phyloP scores from a whole-genome alignment of 2,329 filamentous ascomycete species.

The Colletotrichum sp. region DNA sequence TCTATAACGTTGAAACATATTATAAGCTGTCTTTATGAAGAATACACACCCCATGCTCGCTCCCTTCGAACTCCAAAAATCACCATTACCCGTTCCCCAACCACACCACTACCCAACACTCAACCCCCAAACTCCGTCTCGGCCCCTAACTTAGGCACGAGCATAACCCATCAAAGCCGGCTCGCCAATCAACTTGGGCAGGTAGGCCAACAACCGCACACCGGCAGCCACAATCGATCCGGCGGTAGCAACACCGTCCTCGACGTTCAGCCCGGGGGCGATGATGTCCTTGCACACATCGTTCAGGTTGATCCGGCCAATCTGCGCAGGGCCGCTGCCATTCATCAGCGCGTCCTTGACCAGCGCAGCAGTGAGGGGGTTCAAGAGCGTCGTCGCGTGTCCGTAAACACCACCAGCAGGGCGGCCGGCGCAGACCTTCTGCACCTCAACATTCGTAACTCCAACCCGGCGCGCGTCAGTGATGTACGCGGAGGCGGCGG shows the following conservation, averaged over 20 bases:
- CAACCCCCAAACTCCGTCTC: neutral
- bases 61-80: neutral
- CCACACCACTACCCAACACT: neutral
- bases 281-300: conserved; percentile 6
- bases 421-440: conserved; percentile 42
- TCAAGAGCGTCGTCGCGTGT: conserved; percentile 54
- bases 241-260: conserved; percentile 6
- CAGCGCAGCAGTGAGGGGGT: conserved; percentile 37
- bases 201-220: neutral
- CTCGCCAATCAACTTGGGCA: conserved; percentile 11
- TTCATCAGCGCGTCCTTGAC: conserved; percentile 33
- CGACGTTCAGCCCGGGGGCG: neutral
- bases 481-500: conserved; percentile 49
- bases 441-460: conserved; percentile 55
- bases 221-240: neutral
- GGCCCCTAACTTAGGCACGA: neutral
- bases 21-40: neutral
- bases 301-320: neutral
- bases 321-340: neutral
- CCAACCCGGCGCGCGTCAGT: conserved; percentile 45
- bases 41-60: neutral
- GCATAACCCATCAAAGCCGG: neutral
- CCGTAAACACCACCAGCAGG: conserved; percentile 50
- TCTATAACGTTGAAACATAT: neutral
- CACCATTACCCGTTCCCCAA: neutral